Conservation (phyloP, 1,284 basidiomycete species). For the Melampsora americana region DNA sequence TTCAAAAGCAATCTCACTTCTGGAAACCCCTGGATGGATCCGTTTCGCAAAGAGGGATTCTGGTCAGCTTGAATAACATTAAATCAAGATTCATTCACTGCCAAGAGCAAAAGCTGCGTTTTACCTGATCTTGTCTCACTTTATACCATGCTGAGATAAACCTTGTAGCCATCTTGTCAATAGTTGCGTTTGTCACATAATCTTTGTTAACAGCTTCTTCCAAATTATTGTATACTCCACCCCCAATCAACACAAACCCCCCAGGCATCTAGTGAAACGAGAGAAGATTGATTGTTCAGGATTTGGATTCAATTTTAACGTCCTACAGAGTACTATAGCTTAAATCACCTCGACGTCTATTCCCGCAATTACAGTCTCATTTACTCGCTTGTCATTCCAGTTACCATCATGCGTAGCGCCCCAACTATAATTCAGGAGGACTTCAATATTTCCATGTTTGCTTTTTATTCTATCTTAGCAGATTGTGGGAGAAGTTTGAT, state of each 20-base stretch:
- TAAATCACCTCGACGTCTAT: slow-evolving; percentile 20
- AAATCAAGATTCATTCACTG: too few species aligned
- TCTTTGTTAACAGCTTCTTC: slow-evolving; percentile 11
- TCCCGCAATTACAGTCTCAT: slow-evolving; percentile 15
- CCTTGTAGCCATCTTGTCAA: slow-evolving; percentile 16
- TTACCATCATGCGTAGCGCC: slow-evolving; percentile 16
- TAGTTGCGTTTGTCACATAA: slow-evolving; percentile 7
- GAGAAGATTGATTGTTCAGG: neutral
- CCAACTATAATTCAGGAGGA: neutral
- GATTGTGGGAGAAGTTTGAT: too few species aligned
- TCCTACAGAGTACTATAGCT: neutral
- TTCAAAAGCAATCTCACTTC: neutral
- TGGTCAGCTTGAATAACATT: too few species aligned
- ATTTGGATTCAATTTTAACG: neutral
- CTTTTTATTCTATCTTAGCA: neutral
- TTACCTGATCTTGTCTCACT: slow-evolving; percentile 18
- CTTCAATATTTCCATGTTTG: neutral
- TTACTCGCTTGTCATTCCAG: slow-evolving; percentile 4
- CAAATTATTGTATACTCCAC: slow-evolving; percentile 28
- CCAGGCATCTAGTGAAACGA: slow-evolving; percentile 12
- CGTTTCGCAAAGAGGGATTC: too few species aligned
- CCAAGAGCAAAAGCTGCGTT: neutral
- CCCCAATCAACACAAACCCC: slow-evolving; percentile 8
- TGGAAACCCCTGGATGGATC: neutral
- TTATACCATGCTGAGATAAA: slow-evolving; percentile 32